Evolutionary conservation across 345 rosid genomes (phyloP).

Genomic region (Lepidium aucheri): DNA sequence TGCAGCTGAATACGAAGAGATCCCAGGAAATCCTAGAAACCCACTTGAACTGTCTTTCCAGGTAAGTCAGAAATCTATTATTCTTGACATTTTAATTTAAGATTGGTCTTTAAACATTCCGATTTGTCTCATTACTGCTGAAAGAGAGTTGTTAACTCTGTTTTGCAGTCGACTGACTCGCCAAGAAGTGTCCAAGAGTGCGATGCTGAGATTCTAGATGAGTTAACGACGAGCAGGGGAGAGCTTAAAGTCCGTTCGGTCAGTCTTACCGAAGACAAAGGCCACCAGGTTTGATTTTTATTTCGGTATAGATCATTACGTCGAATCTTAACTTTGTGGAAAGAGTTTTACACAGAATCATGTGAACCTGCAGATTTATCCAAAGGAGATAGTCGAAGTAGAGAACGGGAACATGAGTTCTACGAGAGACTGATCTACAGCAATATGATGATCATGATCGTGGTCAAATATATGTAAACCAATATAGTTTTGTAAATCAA

Average conservation of each 20-base stretch:
- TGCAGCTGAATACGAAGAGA: constrained; percentile 75
- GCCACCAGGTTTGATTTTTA: constrained; percentile 2
- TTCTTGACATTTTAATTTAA: too few species aligned
- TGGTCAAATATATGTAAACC: not conserved
- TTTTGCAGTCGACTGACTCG: not conserved
- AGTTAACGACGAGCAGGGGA: constrained; percentile 73
- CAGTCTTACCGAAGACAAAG: constrained; percentile 27
- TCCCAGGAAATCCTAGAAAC: constrained; percentile 36
- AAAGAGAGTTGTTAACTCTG: not conserved
- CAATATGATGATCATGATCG: not conserved
- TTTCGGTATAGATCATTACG: not conserved
- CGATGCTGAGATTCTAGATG: constrained; percentile 54
- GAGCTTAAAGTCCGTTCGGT: constrained; percentile 55
- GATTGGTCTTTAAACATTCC: too few species aligned
- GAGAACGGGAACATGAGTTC: not conserved
- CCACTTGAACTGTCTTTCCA: constrained; percentile 17
- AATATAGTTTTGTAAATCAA: not conserved
- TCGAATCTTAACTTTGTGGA: not conserved
- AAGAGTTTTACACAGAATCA: not conserved
- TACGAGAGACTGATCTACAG: not conserved
- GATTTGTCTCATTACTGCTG: not conserved
- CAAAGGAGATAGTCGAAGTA: not conserved
- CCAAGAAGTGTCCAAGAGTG: not conserved
- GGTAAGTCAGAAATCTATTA: constrained; percentile 1
- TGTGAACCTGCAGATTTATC: constrained; percentile 11